A percentile compares a stretch with the other conserved stretches of the same genome.
Conservation (phyloP, 768 basidiomycete species). For the Termitomyces sp. region DNA sequence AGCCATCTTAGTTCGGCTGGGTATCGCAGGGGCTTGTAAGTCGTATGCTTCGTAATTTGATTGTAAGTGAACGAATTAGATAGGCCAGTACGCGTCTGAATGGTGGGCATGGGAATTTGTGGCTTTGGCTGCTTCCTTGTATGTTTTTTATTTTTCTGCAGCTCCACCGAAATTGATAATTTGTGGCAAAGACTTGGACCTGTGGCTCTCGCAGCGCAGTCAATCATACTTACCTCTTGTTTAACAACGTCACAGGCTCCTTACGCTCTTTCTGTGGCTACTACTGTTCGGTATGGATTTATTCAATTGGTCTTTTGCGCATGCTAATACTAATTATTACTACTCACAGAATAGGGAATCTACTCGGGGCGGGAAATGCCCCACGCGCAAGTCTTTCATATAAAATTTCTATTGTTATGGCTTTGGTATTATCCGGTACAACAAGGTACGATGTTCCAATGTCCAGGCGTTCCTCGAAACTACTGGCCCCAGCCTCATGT, state of each 20-base stretch:
- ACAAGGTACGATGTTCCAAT: constrained; percentile 42
- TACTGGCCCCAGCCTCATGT: background rate
- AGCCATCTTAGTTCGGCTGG: constrained; percentile 66
- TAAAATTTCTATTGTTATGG: constrained; percentile 58
- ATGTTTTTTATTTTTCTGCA: constrained; percentile 13
- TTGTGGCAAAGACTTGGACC: constrained; percentile 60
- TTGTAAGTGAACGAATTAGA: background rate
- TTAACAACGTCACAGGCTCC: constrained; percentile 79
- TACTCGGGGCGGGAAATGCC: constrained; percentile 11
- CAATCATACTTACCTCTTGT: constrained; percentile 70
- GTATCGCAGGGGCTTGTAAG: constrained; percentile 77
- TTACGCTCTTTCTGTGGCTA: constrained; percentile 74
- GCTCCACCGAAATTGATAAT: background rate
- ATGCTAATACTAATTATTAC: background rate
- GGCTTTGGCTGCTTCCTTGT: constrained; percentile 50
- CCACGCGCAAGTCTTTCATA: constrained; percentile 20
- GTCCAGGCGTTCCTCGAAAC: background rate
- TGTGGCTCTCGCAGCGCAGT: constrained; percentile 78
- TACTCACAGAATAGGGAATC: constrained; percentile 9
- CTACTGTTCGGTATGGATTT: constrained; percentile 65
- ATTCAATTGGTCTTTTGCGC: background rate
- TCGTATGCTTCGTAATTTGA: background rate
- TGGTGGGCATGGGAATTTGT: constrained; percentile 98
- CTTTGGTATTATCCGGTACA: constrained; percentile 52
- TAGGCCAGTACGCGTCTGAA: constrained; percentile 77